Evolutionary conservation across 176 grass and related monocot genomes (phyloP).

Genomic region (Zea mays): DNA sequence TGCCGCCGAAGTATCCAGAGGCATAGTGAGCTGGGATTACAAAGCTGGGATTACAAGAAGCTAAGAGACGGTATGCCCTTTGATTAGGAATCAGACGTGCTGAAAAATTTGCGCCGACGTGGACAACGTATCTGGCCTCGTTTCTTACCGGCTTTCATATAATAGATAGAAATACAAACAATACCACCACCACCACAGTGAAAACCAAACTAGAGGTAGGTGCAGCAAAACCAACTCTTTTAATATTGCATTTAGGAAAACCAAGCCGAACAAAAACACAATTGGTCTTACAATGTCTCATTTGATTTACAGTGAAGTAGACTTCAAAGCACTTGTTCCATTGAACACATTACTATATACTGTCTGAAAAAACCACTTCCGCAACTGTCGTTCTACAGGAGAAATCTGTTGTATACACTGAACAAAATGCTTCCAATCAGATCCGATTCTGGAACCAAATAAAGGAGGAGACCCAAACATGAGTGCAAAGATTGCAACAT

Average conservation of each 20-base stretch:
- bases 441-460: background rate
- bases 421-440: conserved; percentile 28
- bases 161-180: background rate
- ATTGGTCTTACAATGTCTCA: conserved; percentile 19
- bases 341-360: conserved; percentile 25
- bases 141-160: too few relatives aligned
- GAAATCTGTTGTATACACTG: conserved; percentile 8
- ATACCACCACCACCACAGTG: background rate
- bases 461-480: conserved; percentile 1
- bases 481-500: conserved; percentile 8
- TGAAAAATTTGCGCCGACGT: too few relatives aligned
- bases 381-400: conserved; percentile 10
- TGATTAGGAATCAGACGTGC: too few relatives aligned
- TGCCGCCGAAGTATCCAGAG: too few relatives aligned
- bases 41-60: too few relatives aligned
- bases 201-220: conserved; percentile 5
- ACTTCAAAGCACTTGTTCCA: background rate
- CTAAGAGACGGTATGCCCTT: too few relatives aligned
- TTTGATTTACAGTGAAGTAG: conserved; percentile 24
- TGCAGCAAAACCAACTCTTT: conserved; percentile 10
- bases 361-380: conserved; percentile 17
- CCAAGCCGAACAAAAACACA: conserved; percentile 37
- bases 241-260: conserved; percentile 11
- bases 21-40: too few relatives aligned
- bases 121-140: too few relatives aligned